Conservation (phyloP, 208 protist genomes). For the Perkinsela sp. region DNA sequence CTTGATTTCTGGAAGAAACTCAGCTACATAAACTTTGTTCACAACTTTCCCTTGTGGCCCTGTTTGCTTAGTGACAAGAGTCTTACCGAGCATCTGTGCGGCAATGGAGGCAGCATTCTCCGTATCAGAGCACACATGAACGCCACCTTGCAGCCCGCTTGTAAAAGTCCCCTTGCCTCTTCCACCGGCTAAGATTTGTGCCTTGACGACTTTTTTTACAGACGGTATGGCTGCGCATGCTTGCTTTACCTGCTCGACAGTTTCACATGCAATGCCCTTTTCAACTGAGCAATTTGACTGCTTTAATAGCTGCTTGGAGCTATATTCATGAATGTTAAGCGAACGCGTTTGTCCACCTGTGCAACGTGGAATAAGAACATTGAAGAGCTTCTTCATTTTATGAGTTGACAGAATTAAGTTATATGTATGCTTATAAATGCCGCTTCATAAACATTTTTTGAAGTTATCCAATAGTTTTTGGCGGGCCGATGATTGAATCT, state of each 20-base stretch:
- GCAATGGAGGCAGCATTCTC: slow-evolving; percentile 55
- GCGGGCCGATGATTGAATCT: not conserved
- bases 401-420: too few relatives aligned
- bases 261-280: slow-evolving; percentile 54
- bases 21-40: slow-evolving; percentile 57
- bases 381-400: too few relatives aligned
- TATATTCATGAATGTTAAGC: slow-evolving; percentile 70
- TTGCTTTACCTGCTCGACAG: slow-evolving; percentile 52
- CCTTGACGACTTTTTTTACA: slow-evolving; percentile 84
- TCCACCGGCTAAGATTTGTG: slow-evolving; percentile 93
- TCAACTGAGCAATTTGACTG: slow-evolving; percentile 56
- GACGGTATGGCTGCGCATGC: slow-evolving; percentile 53
- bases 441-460: not conserved
- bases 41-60: slow-evolving; percentile 68
- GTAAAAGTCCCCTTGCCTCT: slow-evolving; percentile 89
- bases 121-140: slow-evolving; percentile 50
- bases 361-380: too few relatives aligned
- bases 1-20: slow-evolving; percentile 60
- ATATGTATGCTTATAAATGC: too few relatives aligned
- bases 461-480: not conserved
- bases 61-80: slow-evolving; percentile 96
- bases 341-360: slow-evolving; percentile 30
- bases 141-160: slow-evolving; percentile 78
- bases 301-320: slow-evolving; percentile 64
- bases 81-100: slow-evolving; percentile 84